Evolutionary conservation across 2,329 filamentous ascomycete genomes (phyloP), one percentile per base, ranked within the genome.

Genomic region (Colletotrichum tropicale): DNA sequence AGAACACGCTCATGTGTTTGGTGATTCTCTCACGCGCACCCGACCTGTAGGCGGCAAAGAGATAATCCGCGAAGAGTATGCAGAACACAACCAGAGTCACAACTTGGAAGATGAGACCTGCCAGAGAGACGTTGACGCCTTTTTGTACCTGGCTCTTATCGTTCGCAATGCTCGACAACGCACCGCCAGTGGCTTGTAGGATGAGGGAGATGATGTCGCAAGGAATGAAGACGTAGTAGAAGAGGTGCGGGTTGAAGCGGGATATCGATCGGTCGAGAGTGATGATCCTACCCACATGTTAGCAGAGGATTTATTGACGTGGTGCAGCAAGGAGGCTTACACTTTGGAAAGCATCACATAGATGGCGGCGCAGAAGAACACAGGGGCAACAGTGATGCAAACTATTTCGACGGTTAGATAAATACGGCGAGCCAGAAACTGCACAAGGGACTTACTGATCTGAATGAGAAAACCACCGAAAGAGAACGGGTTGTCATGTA

Each of bases 391-490:
- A 3, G 81, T 82, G 32, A 83, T 83, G 69, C 80, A 82, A 21
- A 83, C 82, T 83, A 55, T 34, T 12, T 21, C 8, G 24, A 16
- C 1, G 9, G 28, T 61, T 16, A 61, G 58, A 12, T 0, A 61
- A 8, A 15, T 16, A 15, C 7, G 13, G 8, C 30, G 28, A 3
- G 30, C 3, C 2, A 2, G 10, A 1, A 9, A 3, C 3, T 32
- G 5, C 13, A 21, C 3, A n/a, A n/a, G n/a, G n/a, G 1, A 84
- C 80, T 58, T 80, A 86, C 82, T 81, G 77, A 93, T 92, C 81
- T 94, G 91, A 3, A 93, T 87, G 78, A 93, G 86, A 79, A 94
- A 94, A 0, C 88, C 91, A 1, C 81, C 79, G 80, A 93, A 88
- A 10, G 79, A 84, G 78, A 91, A 94, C 0, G 91, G 90, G 73